These are phyloP conservation scores for Fraxinus sp. DNA, from an alignment of 305 asterid species.

Conservation along the genomic window DNA sequence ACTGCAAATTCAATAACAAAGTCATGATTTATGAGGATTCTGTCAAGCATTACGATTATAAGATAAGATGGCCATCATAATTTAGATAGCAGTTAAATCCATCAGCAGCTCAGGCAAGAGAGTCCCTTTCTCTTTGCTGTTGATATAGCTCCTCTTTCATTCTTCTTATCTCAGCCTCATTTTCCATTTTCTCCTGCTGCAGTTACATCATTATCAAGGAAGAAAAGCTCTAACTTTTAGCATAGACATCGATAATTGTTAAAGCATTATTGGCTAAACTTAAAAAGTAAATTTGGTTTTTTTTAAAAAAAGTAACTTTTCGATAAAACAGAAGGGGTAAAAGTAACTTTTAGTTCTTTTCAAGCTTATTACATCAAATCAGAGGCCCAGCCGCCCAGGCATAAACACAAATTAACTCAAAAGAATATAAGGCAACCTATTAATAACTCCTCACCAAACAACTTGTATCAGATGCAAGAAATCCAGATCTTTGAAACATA, in stretches of 20 bases:
- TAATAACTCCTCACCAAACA: neutral
- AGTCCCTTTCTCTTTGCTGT: conserved; percentile 55
- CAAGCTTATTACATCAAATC: neutral
- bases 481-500: neutral
- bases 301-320: neutral
- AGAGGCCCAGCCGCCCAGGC: neutral
- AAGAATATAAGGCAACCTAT: neutral
- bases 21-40: conserved; percentile 19
- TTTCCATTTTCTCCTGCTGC: conserved; percentile 74
- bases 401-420: neutral
- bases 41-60: conserved; percentile 9
- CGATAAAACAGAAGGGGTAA: neutral
- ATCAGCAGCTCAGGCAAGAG: conserved; percentile 47
- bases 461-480: neutral
- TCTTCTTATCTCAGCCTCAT: conserved; percentile 60
- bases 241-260: neutral
- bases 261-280: neutral
- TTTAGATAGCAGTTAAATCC: conserved; percentile 11
- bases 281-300: neutral
- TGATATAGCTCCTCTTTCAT: conserved; percentile 60
- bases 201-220: conserved; percentile 13
- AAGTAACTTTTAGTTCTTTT: neutral
- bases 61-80: conserved; percentile 18
- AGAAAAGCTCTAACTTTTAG: neutral
- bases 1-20: conserved; percentile 11